Evolutionary conservation across 352 stramenopile species (phyloP).

Genomic region (Phytopythium boreale): DNA sequence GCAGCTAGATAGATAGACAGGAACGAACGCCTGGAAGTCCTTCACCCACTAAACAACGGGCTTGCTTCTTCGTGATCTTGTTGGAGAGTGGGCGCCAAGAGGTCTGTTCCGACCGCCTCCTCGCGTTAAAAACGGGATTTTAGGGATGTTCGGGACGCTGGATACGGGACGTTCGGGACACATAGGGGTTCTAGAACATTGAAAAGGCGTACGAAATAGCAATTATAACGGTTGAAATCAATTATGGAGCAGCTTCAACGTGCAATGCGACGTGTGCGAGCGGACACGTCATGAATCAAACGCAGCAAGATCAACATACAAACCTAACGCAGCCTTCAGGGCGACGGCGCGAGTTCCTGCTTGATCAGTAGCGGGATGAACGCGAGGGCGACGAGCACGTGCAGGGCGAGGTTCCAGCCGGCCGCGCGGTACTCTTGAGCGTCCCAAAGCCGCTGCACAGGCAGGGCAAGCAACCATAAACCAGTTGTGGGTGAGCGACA

Average conservation of each 20-base stretch:
- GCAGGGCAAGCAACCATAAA: not conserved
- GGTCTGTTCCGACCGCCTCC: no score
- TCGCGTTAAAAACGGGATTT: not conserved
- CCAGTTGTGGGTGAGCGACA: not conserved
- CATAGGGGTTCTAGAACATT: no score
- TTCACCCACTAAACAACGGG: slow-evolving; percentile 6
- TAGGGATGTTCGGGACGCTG: not conserved
- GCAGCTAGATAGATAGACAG: not conserved
- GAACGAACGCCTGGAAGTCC: not conserved
- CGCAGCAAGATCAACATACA: no score
- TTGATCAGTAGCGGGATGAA: slow-evolving; percentile 62
- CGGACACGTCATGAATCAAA: no score
- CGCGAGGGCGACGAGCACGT: slow-evolving; percentile 47
- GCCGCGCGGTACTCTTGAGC: slow-evolving; percentile 39
- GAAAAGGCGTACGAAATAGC: no score
- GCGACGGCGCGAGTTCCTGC: slow-evolving; percentile 22
- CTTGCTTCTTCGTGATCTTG: not conserved
- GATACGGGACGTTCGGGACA: slow-evolving; percentile 2
- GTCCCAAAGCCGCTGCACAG: slow-evolving; percentile 42
- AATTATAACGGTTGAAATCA: no score
- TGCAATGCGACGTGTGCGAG: not conserved
- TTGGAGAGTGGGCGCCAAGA: slow-evolving; percentile 1
- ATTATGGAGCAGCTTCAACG: not conserved
- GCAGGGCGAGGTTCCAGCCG: slow-evolving; percentile 45
- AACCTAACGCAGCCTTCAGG: not conserved